Base-by-base conservation (phyloP, 2,329 filamentous ascomycete species). In the Neodidymelliopsis sp. region DNA sequence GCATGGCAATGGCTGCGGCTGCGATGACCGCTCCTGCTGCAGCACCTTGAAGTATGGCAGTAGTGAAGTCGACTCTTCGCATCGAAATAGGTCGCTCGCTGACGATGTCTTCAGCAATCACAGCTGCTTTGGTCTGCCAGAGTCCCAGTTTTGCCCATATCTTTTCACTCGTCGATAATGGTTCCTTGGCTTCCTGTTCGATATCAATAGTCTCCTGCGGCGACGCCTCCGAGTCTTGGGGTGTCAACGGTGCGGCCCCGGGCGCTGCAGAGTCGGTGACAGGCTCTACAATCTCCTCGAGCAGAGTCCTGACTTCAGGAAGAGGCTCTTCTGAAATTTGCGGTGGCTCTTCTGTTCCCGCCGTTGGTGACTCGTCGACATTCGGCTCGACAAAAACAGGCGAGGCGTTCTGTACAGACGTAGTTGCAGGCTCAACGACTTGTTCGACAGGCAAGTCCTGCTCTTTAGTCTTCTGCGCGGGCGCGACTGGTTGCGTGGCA, bases 41-140 rank as follows among this genome's bases (percentile, higher is more conserved):
- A 36, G 74, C 75, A 25, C 75, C 72, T 50, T 77, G 71, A n/a
- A 78, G 55, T 4, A 76, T 69, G 13, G 73, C 69, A n/a, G 71
- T 71, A 2, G 77, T 79, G 29, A 76, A 65, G 40, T 79, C 77
- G 35, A 77, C 69, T 49, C 75, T 72, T 28, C 75, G 74, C 36
- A 80, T 68, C 12, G 75, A 74, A 38, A 79, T 70, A 23, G 70
- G 37, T 16, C 74, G 69, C 37, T 79, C 74, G 59, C 76, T 79
- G 57, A 79, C 71, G 4, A 75, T 56, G 30, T 75, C 73, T 24
- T 67, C 53, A 20, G 63, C 61, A 33, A 59, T 51, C 9, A 56
- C 51, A 8, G 43, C 49, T 15, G 62, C 48, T 24, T 49, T 67
- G 24, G 59, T 48, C 33, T 62, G 63, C 66, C 62, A 68, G 4